Evolutionary conservation across 352 stramenopile genomes (phyloP), one percentile per base, ranked within the genome.

Genomic region (Phytophthora sansomeana): DNA sequence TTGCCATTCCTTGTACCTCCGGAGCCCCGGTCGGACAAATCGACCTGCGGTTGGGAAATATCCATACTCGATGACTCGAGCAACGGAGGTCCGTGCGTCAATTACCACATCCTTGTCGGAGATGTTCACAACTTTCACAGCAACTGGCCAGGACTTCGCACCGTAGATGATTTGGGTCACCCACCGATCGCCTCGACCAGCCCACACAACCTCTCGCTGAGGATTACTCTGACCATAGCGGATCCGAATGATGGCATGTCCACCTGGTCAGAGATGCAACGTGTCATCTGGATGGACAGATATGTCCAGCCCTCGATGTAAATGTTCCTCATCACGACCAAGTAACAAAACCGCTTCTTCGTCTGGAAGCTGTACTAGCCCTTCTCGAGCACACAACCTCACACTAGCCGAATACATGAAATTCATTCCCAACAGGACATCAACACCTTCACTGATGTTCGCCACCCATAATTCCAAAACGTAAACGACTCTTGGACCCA

Each of bases 401-500:
- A 24, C 3, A 3, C 21, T 3, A 24, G 67, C 67, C 0, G 74
- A 41, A 8, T 75, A 50, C 21, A 24, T 24, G 21, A 24, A 24
- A 24, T 24, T 24, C 21, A 24, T 24, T 24, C 21, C 21, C 21
- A 24, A 24, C 21, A 24, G 21, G 21, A 24, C 21, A 24, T 24
- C 21, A 3, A 77, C 33, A 2, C 63, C 60, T 7, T 72, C 28
- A 9, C 55, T 63, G 5, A 80, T 52, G 21, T 77, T 77, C 0
- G 38, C 63, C 2, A 56, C 28, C 67, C 63, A 80, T 0, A 79
- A 11, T 17, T 53, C 21, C 3, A 48, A 35, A 21, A 54, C 35
- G 51, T 79, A 75, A 0, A 60, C 21, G 3, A 24, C 21, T 24
- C 21, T 24, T 24, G 21, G 21, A 24, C 21, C 21, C 21, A 77